Conservation (phyloP, 2,329 filamentous ascomycete species). For the Leptographium radiaticola region DNA sequence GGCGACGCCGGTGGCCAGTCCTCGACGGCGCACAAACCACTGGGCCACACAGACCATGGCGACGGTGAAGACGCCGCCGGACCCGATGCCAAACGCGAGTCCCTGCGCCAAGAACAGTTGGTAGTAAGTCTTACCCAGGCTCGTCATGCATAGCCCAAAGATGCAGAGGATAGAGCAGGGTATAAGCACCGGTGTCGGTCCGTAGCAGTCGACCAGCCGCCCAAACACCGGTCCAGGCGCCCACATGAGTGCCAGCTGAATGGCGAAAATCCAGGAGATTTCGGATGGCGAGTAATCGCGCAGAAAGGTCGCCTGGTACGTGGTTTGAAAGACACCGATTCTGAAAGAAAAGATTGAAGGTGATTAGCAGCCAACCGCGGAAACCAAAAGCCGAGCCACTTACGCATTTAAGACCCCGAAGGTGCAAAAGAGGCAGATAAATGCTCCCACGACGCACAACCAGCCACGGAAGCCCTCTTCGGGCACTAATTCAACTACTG, state of each 20-base stretch:
- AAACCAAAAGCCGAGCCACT: too few relatives aligned
- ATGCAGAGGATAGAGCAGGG: neutral
- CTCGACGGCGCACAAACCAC: conserved; percentile 45
- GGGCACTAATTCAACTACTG: neutral
- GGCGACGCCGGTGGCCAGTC: conserved; percentile 46
- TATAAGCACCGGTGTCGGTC: neutral
- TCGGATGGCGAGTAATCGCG: neutral
- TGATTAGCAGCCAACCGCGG: too few relatives aligned
- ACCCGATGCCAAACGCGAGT: neutral
- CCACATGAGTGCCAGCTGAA: neutral
- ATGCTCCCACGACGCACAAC: neutral
- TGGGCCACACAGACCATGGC: conserved; percentile 32
- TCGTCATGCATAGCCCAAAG: neutral
- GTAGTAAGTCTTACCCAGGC: neutral
- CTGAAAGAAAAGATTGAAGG: too few relatives aligned
- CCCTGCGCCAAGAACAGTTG: neutral
- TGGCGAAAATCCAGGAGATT: neutral
- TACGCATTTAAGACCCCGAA: too few relatives aligned
- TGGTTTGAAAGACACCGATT: neutral
- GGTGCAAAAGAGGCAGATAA: too few relatives aligned
- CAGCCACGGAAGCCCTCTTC: neutral
- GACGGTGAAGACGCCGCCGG: neutral
- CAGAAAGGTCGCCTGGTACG: neutral
- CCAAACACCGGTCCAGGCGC: neutral
- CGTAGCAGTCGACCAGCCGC: neutral